A percentile compares a stretch with the other conserved stretches of the same genome.
Evolutionary conservation across 2,329 filamentous ascomycete genomes (phyloP).

Genomic region (Epichloe scottii): DNA sequence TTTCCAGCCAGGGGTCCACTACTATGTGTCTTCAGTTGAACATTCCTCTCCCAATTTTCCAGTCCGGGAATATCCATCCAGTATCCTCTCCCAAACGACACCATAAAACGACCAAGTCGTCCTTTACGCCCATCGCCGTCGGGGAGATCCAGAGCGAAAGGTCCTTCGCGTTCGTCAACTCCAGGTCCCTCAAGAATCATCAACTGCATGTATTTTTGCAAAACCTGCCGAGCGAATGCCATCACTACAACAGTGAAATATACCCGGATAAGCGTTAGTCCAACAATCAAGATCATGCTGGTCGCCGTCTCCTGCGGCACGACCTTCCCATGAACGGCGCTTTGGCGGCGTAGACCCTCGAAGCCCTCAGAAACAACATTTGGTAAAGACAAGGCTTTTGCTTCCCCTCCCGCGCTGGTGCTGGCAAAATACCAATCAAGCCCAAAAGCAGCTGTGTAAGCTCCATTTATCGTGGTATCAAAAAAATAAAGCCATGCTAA

Average conservation of each 20-base stretch:
- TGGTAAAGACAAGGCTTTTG: slow-evolving; percentile 11
- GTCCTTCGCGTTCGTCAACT: slow-evolving; percentile 43
- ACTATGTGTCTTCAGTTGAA: slow-evolving; percentile 41
- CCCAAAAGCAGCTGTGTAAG: slow-evolving; percentile 72
- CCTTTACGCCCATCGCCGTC: slow-evolving; percentile 72
- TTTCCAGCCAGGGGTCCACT: slow-evolving; percentile 20
- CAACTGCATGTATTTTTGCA: slow-evolving; percentile 49
- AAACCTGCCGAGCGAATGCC: slow-evolving; percentile 64
- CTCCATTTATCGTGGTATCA: slow-evolving; percentile 69
- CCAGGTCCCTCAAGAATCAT: slow-evolving; percentile 35
- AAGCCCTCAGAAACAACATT: slow-evolving; percentile 20
- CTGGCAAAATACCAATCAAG: slow-evolving; percentile 72
- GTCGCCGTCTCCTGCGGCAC: slow-evolving; percentile 50
- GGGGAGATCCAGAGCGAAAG: slow-evolving; percentile 55
- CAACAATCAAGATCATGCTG: slow-evolving; percentile 63
- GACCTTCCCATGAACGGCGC: slow-evolving; percentile 21
- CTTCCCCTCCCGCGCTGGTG: slow-evolving; percentile 29
- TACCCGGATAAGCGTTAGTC: slow-evolving; percentile 61
- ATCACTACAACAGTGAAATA: slow-evolving; percentile 81
- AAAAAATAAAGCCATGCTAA: slow-evolving; percentile 78
- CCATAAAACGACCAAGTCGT: slow-evolving; percentile 65
- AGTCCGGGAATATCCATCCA: slow-evolving; percentile 63
- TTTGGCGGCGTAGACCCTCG: slow-evolving; percentile 21
- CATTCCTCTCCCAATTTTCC: slow-evolving; percentile 55
- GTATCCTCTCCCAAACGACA: slow-evolving; percentile 60